Evolutionary conservation across 139 green algal genomes (phyloP), one percentile per base, ranked within the genome.

Genomic region (Auxenochlorella pyrenoidosa): DNA sequence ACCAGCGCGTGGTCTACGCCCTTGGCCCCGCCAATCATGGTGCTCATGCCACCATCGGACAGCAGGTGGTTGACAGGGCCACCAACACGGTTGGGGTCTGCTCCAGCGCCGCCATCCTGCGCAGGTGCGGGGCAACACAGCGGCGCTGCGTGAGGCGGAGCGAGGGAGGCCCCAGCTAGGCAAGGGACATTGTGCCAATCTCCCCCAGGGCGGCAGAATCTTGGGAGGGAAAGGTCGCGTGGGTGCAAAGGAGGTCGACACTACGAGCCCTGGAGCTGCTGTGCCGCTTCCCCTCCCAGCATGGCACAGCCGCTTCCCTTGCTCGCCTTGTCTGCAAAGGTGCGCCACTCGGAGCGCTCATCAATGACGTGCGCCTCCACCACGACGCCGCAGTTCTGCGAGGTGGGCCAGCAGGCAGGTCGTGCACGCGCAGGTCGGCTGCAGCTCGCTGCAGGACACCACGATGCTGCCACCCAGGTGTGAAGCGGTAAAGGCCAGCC

Each of bases 271-370:
- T n/a, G n/a, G 59, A 10, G 41, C 18, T 19, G 19, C 44, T 24
- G n/a, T 22, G 28, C 10, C 34, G 8, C 68, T 30, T 15, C 43
- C 16, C 28, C 41, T 47, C 8, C 34, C 34, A 10, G 70, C 70
- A 21, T 4, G n/a, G 10, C 8, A 34, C 70, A 6, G 65, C 26
- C 22, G 65, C 18, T 10, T 43, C 70, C 24, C 22, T 2, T 47
- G 44, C 90, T 32, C 47, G 94, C 94, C 88, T 96, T 97, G 86
- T 99, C 96, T n/a, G 91, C 91, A 87, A 99, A 99, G 0, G 97
- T 98, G n/a, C 97, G 91, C 97, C 97, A 99, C 91, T 99, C 97
- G 0, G 95, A 98, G 10, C 94, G 91, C 90, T 99, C 97, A 80
- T 99, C 97, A 51, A 99, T 98, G 32, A 93, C 88, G 76, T 97